Conservation (phyloP, 1,284 basidiomycete species). For the Ustilago bromivora region DNA sequence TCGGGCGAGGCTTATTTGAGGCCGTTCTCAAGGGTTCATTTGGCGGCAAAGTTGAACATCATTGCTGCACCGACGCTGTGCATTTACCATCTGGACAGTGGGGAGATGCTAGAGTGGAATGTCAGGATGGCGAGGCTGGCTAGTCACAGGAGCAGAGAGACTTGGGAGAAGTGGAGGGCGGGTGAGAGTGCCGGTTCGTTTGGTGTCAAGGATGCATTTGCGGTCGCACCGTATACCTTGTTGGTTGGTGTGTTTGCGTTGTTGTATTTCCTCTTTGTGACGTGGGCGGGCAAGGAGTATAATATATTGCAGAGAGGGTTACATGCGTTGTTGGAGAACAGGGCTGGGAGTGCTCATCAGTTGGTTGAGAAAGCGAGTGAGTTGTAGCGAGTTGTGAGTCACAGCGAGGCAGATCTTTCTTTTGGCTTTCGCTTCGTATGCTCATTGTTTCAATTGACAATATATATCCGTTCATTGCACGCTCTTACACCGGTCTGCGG, state of each 20-base stretch:
- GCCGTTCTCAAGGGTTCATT: constrained; percentile 70
- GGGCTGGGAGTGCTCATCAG: neutral
- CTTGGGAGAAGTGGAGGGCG: constrained; percentile 64
- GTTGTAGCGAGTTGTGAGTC: constrained; percentile 34
- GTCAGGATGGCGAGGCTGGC: constrained; percentile 54
- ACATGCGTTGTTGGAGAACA: constrained; percentile 18
- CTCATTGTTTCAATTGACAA: neutral
- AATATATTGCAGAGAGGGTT: constrained; percentile 33
- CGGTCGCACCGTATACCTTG: constrained; percentile 46
- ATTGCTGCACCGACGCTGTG: constrained; percentile 68
- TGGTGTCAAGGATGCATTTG: constrained; percentile 49
- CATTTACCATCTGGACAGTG: constrained; percentile 66
- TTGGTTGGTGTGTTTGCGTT: constrained; percentile 30
- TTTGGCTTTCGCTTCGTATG: neutral
- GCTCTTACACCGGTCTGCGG: neutral
- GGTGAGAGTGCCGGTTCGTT: constrained; percentile 61
- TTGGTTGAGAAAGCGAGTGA: constrained; percentile 13
- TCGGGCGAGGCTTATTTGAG: constrained; percentile 67
- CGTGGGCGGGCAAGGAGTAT: constrained; percentile 43
- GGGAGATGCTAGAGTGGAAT: constrained; percentile 67
- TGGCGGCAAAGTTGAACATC: constrained; percentile 69
- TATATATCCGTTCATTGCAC: constrained; percentile 1
- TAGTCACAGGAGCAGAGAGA: constrained; percentile 30
- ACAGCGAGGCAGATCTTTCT: neutral
- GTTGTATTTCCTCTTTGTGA: constrained; percentile 46